These are phyloP conservation scores for Fusarium mundagurra DNA, from an alignment of 2,329 filamentous ascomycete species.

Conservation along the genomic window DNA sequence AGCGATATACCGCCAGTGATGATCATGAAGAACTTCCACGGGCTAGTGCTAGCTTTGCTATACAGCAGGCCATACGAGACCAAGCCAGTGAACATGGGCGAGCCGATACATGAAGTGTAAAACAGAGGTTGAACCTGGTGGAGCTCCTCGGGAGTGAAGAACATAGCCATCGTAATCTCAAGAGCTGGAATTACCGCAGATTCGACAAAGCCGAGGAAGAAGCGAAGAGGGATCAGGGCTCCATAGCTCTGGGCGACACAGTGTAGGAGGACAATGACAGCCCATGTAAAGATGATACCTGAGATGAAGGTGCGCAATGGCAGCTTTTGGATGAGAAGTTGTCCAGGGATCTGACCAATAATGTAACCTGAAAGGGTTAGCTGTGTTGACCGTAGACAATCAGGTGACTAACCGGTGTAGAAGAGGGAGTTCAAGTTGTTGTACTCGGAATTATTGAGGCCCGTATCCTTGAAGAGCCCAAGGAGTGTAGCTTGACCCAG, in stretches of 20 bases:
- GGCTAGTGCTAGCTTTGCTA: neutral
- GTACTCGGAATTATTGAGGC: neutral
- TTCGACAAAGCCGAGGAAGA: slow-evolving; percentile 1
- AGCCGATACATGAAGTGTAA: neutral
- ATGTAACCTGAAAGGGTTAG: neutral
- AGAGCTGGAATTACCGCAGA: neutral
- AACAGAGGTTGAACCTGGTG: neutral
- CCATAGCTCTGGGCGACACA: neutral
- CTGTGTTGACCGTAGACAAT: no score
- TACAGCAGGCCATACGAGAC: neutral
- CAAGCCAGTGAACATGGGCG: neutral
- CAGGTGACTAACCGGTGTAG: neutral
- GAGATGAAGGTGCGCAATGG: neutral
- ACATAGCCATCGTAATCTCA: neutral
- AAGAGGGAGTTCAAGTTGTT: slow-evolving; percentile 3
- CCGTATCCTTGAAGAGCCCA: neutral
- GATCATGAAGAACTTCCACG: slow-evolving; percentile 7
- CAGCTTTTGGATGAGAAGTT: neutral
- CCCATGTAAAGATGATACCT: neutral
- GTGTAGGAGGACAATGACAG: neutral
- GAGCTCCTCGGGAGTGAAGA: neutral
- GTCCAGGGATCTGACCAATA: neutral
- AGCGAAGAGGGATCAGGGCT: neutral
- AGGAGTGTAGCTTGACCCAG: neutral
- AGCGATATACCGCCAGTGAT: neutral